Percentiles rank a stretch among this genome's conserved stretches.
These are phyloP conservation scores for Vickermania ingenoplastis DNA, from an alignment of 208 protist species.

Conservation along the genomic window DNA sequence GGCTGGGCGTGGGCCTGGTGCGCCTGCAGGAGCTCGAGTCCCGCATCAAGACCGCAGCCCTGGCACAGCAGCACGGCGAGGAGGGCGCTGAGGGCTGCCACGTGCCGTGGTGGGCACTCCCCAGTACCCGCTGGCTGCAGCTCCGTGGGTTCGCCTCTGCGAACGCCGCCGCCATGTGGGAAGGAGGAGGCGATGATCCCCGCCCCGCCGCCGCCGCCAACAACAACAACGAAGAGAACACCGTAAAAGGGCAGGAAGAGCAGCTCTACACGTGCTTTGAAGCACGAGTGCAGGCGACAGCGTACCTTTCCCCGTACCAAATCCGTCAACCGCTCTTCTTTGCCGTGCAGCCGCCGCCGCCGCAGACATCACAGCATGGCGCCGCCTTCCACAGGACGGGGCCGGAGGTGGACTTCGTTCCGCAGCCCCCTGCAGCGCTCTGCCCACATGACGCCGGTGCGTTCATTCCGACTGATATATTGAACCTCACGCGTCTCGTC, in stretches of 20 bases:
- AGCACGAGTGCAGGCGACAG: conserved; percentile 33
- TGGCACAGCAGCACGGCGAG: background rate
- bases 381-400: background rate
- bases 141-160: conserved; percentile 5
- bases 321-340: conserved; percentile 52
- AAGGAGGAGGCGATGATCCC: background rate
- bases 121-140: conserved; percentile 28
- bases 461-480: background rate
- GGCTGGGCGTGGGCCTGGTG: conserved; percentile 42
- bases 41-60: conserved; percentile 50
- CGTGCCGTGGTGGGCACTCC: conserved; percentile 69
- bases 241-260: background rate
- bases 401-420: background rate
- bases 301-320: conserved; percentile 49
- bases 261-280: conserved; percentile 37
- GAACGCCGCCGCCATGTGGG: no score
- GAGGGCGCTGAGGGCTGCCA: conserved; percentile 25
- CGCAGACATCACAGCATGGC: no score
- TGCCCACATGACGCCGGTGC: background rate
- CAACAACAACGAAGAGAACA: background rate
- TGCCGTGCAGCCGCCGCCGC: conserved; percentile 13
- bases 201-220: background rate
- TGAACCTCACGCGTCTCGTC: background rate
- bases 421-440: background rate
- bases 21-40: conserved; percentile 31